Evolutionary conservation across 108 stramenopile species (phyloP).

Genomic region (Pinguiococcus pyrenoidosus): DNA sequence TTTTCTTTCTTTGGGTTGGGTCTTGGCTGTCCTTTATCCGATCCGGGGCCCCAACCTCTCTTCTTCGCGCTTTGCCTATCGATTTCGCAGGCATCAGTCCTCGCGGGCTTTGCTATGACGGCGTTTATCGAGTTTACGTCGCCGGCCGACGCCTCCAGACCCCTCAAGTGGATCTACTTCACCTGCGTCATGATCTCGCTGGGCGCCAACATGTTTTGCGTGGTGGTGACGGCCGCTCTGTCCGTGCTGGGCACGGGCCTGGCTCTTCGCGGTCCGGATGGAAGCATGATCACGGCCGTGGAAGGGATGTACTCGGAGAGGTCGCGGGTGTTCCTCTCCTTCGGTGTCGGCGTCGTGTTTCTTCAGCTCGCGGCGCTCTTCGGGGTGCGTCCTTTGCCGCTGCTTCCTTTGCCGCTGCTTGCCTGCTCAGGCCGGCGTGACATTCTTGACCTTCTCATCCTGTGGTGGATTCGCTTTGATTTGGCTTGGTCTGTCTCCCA

Average conservation of each 20-base stretch:
- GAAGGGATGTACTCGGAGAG: slow-evolving; percentile 67
- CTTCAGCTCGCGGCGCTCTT: neutral
- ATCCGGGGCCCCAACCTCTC: too few relatives aligned
- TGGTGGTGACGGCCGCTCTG: slow-evolving; percentile 59
- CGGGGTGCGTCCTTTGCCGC: too few relatives aligned
- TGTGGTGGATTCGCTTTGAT: too few relatives aligned
- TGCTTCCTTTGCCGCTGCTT: too few relatives aligned
- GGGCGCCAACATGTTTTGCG: slow-evolving; percentile 68
- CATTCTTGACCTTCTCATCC: too few relatives aligned
- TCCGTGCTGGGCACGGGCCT: slow-evolving; percentile 61
- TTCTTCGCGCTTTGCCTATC: too few relatives aligned
- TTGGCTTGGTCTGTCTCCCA: too few relatives aligned
- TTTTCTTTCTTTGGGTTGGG: too few relatives aligned
- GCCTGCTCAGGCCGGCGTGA: too few relatives aligned
- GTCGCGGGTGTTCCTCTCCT: slow-evolving; percentile 43
- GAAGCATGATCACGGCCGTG: slow-evolving; percentile 75
- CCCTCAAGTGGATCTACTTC: slow-evolving; percentile 62
- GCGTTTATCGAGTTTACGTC: slow-evolving; percentile 80
- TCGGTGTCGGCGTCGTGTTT: slow-evolving; percentile 48
- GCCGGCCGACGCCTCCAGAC: slow-evolving; percentile 26
- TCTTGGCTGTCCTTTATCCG: too few relatives aligned
- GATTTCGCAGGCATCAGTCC: slow-evolving; percentile 70
- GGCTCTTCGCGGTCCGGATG: slow-evolving; percentile 73
- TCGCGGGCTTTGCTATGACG: slow-evolving; percentile 72
- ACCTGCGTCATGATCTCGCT: slow-evolving; percentile 56